A percentile compares a stretch with the other conserved stretches of the same genome.
Evolutionary conservation across 192 early-diverging fungal species (phyloP).

Genomic region (Ambispora gerdemannii): DNA sequence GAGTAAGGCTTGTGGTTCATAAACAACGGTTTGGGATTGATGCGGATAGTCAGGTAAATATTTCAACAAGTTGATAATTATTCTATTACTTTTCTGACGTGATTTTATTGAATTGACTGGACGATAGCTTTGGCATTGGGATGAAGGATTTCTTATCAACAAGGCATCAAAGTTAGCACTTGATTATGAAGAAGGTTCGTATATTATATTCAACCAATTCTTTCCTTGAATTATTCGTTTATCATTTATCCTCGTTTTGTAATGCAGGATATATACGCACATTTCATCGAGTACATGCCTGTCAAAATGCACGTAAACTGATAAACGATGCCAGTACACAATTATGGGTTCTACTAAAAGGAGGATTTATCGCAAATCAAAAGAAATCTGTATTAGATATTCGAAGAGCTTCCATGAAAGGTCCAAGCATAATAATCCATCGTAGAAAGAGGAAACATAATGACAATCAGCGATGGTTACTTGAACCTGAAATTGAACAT

Average conservation of each 20-base stretch:
- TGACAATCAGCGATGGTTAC: conserved; percentile 9
- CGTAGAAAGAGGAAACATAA: not conserved
- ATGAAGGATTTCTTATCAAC: conserved; percentile 38
- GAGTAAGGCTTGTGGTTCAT: conserved; percentile 28
- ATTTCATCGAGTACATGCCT: conserved; percentile 15
- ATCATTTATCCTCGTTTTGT: not conserved
- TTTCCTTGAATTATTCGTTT: not conserved
- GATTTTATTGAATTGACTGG: no score
- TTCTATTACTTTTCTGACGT: no score
- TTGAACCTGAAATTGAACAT: conserved; percentile 6
- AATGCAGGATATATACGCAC: conserved; percentile 12
- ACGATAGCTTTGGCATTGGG: conserved; percentile 37
- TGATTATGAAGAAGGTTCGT: conserved; percentile 34
- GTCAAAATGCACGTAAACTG: conserved; percentile 5
- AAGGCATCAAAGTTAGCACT: conserved; percentile 38
- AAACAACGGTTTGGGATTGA: conserved; percentile 32
- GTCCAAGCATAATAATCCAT: not conserved
- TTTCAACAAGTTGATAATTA: not conserved
- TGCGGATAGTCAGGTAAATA: conserved; percentile 29
- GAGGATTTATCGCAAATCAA: not conserved
- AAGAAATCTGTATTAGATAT: not conserved
- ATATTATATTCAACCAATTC: not conserved
- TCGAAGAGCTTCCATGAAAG: not conserved
- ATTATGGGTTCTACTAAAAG: conserved; percentile 1
- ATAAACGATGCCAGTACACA: not conserved